Conservation (phyloP, 75 land plant species). For the Pseudotsuga menziesii region DNA sequence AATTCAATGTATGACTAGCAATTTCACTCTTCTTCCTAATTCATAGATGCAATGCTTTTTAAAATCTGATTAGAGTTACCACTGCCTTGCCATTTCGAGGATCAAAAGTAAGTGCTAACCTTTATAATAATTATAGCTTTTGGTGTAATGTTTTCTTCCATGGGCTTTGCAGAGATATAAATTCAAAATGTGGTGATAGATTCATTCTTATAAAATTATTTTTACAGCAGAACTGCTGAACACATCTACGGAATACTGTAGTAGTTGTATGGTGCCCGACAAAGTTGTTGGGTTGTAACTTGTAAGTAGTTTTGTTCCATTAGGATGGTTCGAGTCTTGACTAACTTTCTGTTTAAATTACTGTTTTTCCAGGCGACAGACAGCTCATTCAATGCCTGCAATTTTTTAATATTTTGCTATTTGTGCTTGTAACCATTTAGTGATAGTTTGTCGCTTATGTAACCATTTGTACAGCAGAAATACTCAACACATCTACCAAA, state of each 20-base stretch:
- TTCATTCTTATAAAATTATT: background rate
- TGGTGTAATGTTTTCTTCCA: conserved; percentile 30
- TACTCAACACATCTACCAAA: background rate
- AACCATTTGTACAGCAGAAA: background rate
- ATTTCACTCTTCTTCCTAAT: conserved; percentile 17
- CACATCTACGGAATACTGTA: background rate
- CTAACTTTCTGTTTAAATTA: background rate
- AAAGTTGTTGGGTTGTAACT: background rate
- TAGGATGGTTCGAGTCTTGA: conserved; percentile 6
- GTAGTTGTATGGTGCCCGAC: conserved; percentile 6
- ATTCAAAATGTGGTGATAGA: conserved; percentile 18
- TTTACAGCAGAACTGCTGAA: background rate
- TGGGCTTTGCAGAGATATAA: conserved; percentile 38
- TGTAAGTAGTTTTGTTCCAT: background rate
- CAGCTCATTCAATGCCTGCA: background rate
- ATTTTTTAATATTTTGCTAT: background rate
- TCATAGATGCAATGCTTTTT: conserved; percentile 24
- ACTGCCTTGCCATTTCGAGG: conserved; percentile 29
- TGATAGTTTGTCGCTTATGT: background rate
- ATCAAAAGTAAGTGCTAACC: conserved; percentile 27
- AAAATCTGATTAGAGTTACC: conserved; percentile 16
- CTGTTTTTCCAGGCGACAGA: background rate
- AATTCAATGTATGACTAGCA: conserved; percentile 27
- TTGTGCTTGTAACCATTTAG: background rate
- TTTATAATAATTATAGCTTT: conserved; percentile 8